A percentile compares a stretch with the other conserved stretches of the same genome.
Conservation (phyloP, 208 protist genomes). For the Trypanosoma mega region DNA sequence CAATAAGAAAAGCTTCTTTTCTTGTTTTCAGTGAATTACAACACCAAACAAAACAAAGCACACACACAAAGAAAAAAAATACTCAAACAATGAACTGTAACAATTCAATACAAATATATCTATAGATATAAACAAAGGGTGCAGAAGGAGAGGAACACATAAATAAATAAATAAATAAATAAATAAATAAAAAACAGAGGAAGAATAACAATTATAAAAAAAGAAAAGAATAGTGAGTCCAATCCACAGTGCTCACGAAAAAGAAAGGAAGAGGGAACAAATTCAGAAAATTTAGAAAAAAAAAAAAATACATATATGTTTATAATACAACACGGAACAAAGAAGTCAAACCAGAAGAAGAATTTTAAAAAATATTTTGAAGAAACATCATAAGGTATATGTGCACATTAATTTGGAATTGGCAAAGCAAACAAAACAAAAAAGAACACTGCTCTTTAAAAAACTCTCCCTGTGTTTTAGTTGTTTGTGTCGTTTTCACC, state of each 20-base stretch:
- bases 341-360: too few relatives aligned
- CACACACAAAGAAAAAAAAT: conserved; percentile 11
- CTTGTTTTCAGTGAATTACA: too few relatives aligned
- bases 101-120: background rate
- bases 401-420: too few relatives aligned
- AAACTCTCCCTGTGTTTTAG: too few relatives aligned
- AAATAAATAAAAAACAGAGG: conserved; percentile 7
- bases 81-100: too few relatives aligned
- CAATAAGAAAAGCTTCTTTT: too few relatives aligned
- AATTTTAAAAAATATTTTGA: too few relatives aligned
- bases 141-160: background rate
- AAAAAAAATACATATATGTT: conserved; percentile 6
- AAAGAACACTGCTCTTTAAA: too few relatives aligned
- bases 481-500: too few relatives aligned
- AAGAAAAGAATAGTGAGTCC: conserved; percentile 12
- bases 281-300: conserved; percentile 15
- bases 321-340: background rate
- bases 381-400: too few relatives aligned
- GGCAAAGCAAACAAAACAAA: too few relatives aligned
- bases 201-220: background rate
- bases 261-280: conserved; percentile 14
- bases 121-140: background rate
- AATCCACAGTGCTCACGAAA: background rate
- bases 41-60: conserved; percentile 4
- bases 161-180: conserved; percentile 10